Evolutionary conservation across 345 rosid species (phyloP).

Genomic region (Gossypium mustelinum): DNA sequence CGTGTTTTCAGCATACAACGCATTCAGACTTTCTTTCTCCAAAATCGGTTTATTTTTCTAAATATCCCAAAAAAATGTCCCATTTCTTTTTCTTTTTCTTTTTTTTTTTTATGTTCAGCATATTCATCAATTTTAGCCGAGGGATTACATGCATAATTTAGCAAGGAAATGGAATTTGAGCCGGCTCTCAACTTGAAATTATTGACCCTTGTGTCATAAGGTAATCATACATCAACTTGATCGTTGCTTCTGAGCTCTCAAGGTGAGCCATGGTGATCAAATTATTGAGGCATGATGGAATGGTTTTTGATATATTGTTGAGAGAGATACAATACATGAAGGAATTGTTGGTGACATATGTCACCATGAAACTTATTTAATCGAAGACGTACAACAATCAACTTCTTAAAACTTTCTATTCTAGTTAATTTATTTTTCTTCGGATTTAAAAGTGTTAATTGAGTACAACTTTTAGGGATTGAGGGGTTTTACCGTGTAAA

Average conservation of each 20-base stretch:
- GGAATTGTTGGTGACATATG: background rate
- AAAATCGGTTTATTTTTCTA: too few relatives aligned
- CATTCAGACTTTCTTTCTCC: too few relatives aligned
- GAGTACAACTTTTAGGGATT: background rate
- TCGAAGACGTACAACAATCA: background rate
- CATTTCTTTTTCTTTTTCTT: too few relatives aligned
- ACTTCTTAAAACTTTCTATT: background rate
- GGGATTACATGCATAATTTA: background rate
- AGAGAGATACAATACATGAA: background rate
- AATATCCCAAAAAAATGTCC: too few relatives aligned
- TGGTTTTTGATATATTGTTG: background rate
- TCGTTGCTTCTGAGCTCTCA: background rate
- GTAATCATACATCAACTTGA: background rate
- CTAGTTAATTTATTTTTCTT: background rate
- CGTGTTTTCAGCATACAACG: too few relatives aligned
- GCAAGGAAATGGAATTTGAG: constrained; percentile 1
- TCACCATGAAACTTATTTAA: background rate
- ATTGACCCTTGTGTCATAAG: background rate
- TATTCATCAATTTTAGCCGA: too few relatives aligned
- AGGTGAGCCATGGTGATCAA: background rate
- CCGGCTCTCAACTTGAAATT: background rate
- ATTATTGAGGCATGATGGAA: background rate
- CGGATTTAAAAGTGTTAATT: background rate
- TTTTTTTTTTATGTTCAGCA: too few relatives aligned
- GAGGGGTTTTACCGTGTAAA: background rate